phyloP scores from a whole-genome alignment of 331 rosid genomes.

The Quercus tomentella region DNA sequence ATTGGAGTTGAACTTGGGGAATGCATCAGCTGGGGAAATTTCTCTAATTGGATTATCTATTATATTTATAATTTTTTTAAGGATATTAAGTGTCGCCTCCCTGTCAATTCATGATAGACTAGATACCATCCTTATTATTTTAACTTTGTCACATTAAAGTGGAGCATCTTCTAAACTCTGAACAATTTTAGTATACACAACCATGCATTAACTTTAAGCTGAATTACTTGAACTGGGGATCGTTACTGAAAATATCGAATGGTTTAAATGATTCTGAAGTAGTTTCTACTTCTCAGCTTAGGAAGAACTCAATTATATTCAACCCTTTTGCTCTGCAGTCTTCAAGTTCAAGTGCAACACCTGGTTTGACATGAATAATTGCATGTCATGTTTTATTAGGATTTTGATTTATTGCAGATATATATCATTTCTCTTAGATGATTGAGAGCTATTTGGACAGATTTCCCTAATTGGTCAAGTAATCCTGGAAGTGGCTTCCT shows the following conservation, averaged over 20 bases:
- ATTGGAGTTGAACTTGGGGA: slow-evolving; percentile 15
- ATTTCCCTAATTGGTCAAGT: slow-evolving; percentile 11
- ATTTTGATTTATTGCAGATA: slow-evolving; percentile 10
- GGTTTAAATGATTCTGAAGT: not conserved
- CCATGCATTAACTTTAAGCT: not conserved
- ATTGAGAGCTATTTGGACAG: slow-evolving; percentile 22
- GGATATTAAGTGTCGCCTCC: slow-evolving; percentile 6
- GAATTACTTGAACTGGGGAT: not conserved
- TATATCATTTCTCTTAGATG: slow-evolving; percentile 9
- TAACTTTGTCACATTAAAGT: slow-evolving; percentile 7
- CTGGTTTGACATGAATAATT: slow-evolving; percentile 1
- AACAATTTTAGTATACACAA: not conserved
- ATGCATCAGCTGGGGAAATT: slow-evolving; percentile 5
- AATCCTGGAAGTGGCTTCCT: not conserved
- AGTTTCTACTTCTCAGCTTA: not conserved
- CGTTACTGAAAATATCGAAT: not conserved
- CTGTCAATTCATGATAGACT: slow-evolving; percentile 5
- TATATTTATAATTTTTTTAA: not conserved
- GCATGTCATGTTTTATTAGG: slow-evolving; percentile 5
- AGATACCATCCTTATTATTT: not conserved
- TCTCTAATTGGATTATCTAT: not conserved
- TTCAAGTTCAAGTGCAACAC: not conserved
- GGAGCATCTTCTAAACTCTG: not conserved
- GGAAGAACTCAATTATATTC: not conserved
- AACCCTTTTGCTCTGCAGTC: slow-evolving; percentile 7